Evolutionary conservation across 148 eudicot species (phyloP).

Genomic region (Nyssa sinensis): DNA sequence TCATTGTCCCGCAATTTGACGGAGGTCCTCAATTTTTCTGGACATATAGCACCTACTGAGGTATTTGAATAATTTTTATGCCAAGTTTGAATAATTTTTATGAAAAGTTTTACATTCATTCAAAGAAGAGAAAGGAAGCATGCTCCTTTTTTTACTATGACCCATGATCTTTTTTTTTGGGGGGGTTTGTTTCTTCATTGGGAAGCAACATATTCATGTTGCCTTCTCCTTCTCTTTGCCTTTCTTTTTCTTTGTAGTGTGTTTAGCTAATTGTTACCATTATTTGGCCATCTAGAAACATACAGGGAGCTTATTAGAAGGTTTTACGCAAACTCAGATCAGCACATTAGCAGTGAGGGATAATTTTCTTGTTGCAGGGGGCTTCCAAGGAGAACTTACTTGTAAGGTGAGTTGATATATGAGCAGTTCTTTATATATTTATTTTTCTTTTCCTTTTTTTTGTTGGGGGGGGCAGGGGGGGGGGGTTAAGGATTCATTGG

Average conservation of each 20-base stretch:
- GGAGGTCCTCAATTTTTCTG: conserved; percentile 75
- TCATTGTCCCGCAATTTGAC: conserved; percentile 62
- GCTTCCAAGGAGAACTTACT: conserved; percentile 88
- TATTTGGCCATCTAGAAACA: conserved; percentile 53
- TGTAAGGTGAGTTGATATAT: conserved; percentile 61
- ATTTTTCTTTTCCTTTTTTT: no score
- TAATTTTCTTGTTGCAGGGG: conserved; percentile 78
- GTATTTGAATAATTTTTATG: conserved; percentile 26
- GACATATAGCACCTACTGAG: conserved; percentile 77
- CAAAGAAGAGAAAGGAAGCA: neutral
- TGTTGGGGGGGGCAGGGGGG: neutral
- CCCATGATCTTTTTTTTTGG: neutral
- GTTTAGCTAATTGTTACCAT: neutral
- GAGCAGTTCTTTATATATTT: neutral
- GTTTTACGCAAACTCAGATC: conserved; percentile 81
- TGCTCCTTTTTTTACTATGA: neutral
- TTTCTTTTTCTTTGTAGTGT: neutral
- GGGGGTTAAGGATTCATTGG: neutral
- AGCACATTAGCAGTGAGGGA: conserved; percentile 82
- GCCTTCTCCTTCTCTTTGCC: no score
- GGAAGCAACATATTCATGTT: neutral
- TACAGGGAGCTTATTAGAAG: conserved; percentile 73
- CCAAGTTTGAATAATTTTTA: neutral
- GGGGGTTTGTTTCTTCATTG: neutral
- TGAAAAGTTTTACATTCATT: no score